Base-by-base conservation (phyloP, 176 grass and related monocot species). In the Sorghum bicolor region DNA sequence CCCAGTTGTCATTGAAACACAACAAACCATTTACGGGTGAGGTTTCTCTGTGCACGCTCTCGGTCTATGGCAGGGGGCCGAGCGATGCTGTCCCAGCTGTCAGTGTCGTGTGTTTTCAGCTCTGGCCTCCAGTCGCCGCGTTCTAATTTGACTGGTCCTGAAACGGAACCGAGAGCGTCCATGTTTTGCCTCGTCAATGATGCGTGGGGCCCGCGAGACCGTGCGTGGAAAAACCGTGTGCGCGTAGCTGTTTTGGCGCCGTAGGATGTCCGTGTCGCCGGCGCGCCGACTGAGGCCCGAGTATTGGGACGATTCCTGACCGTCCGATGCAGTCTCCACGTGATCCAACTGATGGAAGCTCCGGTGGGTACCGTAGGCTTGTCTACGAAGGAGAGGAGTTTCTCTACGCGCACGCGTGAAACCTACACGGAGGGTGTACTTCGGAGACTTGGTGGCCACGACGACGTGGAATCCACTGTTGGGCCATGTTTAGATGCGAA, bases 231-330 rank as follows among this genome's bases (percentile, higher is more conserved):
- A 66, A 50, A 1, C 22, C 0, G 83, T 1, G 84, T 86, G 67
- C 57, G 36, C 74, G 3, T 48, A 90, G 78, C 66, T 1, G 36
- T 38, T 86, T 24, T 22, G 45, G 28, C 4, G 65, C 67, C 88
- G 72, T 58, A 73, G 88, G 88, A 83, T 78, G 74, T 78, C 74
- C 67, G 84, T 79, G 79, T 87, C 88, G 37, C 84, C 0, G 48
- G 45, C 19, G 62, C 84, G 75, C 80, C 83, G 88, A 86, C 83
- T 64, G 40, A 6, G 78, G 41, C 32, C 52, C n/a, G 34, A n/a
- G 44, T 22, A 57, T 29, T 66, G 39, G 30, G 48, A 53, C 32
- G 10, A 65, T 66, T 33, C 0, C 2, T 1, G 7, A 0, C 39
- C 84, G 84, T 86, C 48, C 31, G 80, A 90, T 87, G 2, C 26